Percentiles rank a stretch among this genome's conserved stretches.
Conservation (phyloP, 2,329 filamentous ascomycete species). For the Trichoderma koningiopsis region DNA sequence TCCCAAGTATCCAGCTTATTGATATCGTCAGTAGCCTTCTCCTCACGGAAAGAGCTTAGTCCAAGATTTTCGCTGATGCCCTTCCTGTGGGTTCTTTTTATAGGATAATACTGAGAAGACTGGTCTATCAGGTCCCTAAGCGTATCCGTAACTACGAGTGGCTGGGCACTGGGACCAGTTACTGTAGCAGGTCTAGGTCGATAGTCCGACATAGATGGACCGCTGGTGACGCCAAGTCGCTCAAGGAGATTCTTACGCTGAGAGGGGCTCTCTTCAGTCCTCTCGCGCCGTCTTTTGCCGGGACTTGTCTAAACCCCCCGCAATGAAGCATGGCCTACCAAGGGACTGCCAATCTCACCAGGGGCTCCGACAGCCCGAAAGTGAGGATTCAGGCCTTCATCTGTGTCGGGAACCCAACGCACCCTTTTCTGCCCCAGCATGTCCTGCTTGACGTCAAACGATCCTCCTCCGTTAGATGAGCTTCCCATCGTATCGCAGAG, state of each 20-base stretch:
- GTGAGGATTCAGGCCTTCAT: constrained; percentile 44
- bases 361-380: constrained; percentile 57
- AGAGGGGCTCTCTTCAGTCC: constrained; percentile 26
- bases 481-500: constrained; percentile 93
- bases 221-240: constrained; percentile 24
- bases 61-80: constrained; percentile 21
- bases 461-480: constrained; percentile 83
- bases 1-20: constrained; percentile 28
- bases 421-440: constrained; percentile 46
- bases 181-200: not conserved
- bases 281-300: constrained; percentile 22
- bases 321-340: constrained; percentile 48
- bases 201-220: not conserved
- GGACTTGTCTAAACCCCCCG: constrained; percentile 40
- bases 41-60: not conserved
- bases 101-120: not conserved
- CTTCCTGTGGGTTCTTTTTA: constrained; percentile 9
- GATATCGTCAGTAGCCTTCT: not conserved
- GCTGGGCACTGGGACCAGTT: not conserved
- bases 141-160: not conserved
- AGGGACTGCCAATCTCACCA: constrained; percentile 71
- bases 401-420: constrained; percentile 58
- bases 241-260: constrained; percentile 29
- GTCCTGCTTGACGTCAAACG: constrained; percentile 69
- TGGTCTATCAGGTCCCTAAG: too few species aligned